Evolutionary conservation across 768 basidiomycete genomes (phyloP).

Genomic region (Pleurotus sapidus): DNA sequence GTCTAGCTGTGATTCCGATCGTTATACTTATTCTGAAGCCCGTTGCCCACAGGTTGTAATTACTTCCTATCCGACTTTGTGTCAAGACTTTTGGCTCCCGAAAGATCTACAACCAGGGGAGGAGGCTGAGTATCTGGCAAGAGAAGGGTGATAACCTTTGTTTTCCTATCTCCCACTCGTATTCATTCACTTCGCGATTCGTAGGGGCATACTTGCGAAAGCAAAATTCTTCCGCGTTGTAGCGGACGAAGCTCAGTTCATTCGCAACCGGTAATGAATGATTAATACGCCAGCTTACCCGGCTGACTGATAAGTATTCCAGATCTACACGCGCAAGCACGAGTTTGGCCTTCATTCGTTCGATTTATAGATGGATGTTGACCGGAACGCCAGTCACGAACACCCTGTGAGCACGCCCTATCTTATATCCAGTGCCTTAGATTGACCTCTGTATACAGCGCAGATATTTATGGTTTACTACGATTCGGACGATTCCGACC

Average conservation of each 20-base stretch:
- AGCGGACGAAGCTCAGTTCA: conserved; percentile 79
- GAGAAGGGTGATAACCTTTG: conserved; percentile 42
- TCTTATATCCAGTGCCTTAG: neutral
- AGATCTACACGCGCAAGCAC: conserved; percentile 58
- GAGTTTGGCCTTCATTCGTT: conserved; percentile 55
- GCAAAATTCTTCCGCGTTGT: conserved; percentile 68
- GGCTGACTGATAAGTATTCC: neutral
- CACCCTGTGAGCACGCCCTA: conserved; percentile 41
- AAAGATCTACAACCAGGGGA: conserved; percentile 42
- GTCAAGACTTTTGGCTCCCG: conserved; percentile 53
- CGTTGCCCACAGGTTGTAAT: conserved; percentile 52
- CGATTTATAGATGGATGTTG: conserved; percentile 75
- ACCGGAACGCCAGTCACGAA: conserved; percentile 79
- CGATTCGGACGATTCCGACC: conserved; percentile 68
- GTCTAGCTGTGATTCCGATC: conserved; percentile 7
- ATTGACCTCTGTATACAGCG: conserved; percentile 29
- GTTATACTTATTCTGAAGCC: neutral
- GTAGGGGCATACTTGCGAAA: conserved; percentile 58
- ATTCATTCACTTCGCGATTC: neutral
- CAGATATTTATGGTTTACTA: conserved; percentile 69
- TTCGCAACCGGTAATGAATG: conserved; percentile 52
- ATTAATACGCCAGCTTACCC: neutral
- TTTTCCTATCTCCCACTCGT: neutral
- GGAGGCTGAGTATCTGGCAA: conserved; percentile 43
- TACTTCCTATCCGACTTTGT: conserved; percentile 77